Conservation (phyloP, 2,329 filamentous ascomycete genomes). For the Cladosporium sp. region DNA sequence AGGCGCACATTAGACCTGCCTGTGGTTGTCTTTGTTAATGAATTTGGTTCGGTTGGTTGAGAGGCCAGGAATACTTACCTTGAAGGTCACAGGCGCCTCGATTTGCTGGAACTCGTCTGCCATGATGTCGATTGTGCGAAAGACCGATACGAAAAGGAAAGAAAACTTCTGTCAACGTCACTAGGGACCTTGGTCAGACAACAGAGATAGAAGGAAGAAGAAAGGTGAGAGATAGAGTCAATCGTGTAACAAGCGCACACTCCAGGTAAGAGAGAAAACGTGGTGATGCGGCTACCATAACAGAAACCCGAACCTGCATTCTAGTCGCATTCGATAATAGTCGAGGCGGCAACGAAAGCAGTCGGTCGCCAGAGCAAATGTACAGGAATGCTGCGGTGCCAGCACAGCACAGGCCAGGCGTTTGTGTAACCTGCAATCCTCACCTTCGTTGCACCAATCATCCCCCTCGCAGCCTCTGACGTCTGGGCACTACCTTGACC, state of each 20-base stretch:
- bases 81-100: conserved; percentile 33
- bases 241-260: background rate
- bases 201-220: too few relatives aligned
- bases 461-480: conserved; percentile 3
- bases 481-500: background rate
- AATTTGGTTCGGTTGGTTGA: background rate
- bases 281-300: background rate
- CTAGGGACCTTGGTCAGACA: too few relatives aligned
- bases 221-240: background rate
- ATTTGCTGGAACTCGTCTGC: conserved; percentile 16
- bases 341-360: conserved; percentile 1
- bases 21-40: conserved; percentile 20
- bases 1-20: conserved; percentile 57
- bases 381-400: background rate
- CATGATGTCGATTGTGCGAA: background rate
- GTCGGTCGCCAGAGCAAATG: conserved; percentile 5
- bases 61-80: conserved; percentile 15
- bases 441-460: conserved; percentile 5
- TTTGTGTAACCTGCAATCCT: background rate
- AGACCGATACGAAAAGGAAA: too few relatives aligned
- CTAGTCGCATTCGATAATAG: background rate
- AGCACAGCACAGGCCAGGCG: conserved; percentile 3
- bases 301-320: too few relatives aligned
- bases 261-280: background rate
- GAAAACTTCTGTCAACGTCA: too few relatives aligned